phyloP scores from a whole-genome alignment of 306 rosid species.

The Rosa persica region DNA sequence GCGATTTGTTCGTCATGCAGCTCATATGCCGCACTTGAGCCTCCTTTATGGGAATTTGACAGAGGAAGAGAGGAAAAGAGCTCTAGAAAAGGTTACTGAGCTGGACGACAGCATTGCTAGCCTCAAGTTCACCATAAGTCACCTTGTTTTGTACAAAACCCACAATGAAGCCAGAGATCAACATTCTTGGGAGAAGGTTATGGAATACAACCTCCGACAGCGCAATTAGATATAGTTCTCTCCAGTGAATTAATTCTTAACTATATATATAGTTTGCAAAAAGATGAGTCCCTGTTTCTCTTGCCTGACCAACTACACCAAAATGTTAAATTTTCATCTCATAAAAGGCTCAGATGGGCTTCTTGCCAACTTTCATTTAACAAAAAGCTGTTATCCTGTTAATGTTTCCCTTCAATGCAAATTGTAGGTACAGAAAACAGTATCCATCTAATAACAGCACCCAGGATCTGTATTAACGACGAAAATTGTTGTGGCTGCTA shows the following conservation, averaged over 20 bases:
- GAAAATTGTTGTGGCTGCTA: no score
- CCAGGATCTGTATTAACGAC: no score
- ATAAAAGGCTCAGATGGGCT: no score
- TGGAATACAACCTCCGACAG: neutral
- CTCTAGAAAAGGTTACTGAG: neutral
- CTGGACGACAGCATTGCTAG: neutral
- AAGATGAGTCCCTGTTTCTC: neutral
- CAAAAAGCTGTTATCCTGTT: no score
- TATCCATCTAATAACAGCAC: no score
- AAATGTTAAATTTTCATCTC: no score
- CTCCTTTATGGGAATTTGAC: neutral
- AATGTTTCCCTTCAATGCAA: no score
- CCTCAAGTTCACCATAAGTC: conserved; percentile 6
- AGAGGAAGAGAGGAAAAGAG: neutral
- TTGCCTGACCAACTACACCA: neutral
- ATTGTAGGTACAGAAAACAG: no score
- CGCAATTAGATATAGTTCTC: neutral
- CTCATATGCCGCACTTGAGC: conserved; percentile 2
- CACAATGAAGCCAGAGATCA: conserved; percentile 6
- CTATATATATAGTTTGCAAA: neutral
- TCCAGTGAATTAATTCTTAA: neutral
- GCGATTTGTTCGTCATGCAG: neutral
- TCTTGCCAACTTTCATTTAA: no score
- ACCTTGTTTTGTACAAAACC: neutral
- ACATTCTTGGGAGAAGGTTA: conserved; percentile 7